Evolutionary conservation across 768 basidiomycete species (phyloP), one percentile per base, ranked within the genome.

Genomic region (Pilatotrama ljubarskyi): DNA sequence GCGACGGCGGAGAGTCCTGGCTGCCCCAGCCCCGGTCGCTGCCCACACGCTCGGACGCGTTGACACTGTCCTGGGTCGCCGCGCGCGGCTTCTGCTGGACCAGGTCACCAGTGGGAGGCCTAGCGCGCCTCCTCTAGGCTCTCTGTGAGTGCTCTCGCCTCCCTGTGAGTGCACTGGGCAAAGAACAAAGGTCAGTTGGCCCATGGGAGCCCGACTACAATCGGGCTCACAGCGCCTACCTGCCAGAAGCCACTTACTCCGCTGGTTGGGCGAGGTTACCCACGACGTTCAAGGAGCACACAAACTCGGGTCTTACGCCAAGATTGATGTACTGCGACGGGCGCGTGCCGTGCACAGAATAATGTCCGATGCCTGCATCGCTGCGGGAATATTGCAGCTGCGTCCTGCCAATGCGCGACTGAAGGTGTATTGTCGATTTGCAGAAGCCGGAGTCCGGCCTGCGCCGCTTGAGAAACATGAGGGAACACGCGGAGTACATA

Each of bases 211-310:
- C 54, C 59, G 59, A 55, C 5, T 50, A 17, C 36, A 55, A 18
- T 62, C 60, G 60, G 60, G 48, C 54, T 62, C 60, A 24, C 60
- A 62, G 50, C 60, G 60, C 54, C 49, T 56, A 48, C 7, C 9
- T 29, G 14, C n/a, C 36, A 47, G 58, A 51, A 38, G 58, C 29
- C 25, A 36, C 29, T 59, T 59, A 53, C 44, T 48, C 58, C 58
- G 58, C 52, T 47, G 51, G 36, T 36, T 36, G 14, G 11, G 52
- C 52, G 51, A 37, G 48, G 38, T 40, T 48, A 61, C 59, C 46
- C 59, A 61, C 59, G 59, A 15, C 43, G 51, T 36, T 17, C 26
- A 29, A 11, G 26, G 47, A 32, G 29, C 10, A 32, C 29, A 32
- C 29, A 32, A 32, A 32, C 10, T 32, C 29, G 29, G 29, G 29